Conservation (phyloP, 179 eudicot genomes). For the Vitellaria paradoxa region DNA sequence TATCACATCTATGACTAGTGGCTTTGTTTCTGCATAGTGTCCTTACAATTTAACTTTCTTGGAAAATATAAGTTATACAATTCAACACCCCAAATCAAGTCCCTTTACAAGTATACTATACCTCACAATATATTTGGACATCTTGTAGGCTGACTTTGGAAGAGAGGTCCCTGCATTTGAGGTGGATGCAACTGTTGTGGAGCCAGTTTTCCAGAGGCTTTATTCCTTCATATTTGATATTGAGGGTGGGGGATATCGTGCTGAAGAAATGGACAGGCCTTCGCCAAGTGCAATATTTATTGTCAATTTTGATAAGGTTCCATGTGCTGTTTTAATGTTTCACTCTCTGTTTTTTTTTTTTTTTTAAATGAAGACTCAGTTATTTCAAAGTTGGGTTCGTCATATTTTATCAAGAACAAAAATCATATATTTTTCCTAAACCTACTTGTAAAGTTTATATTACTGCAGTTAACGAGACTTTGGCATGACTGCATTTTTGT, state of each 20-base stretch:
- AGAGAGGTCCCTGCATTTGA: slow-evolving; percentile 95
- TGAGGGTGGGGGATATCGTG: slow-evolving; percentile 47
- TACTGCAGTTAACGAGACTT: not conserved
- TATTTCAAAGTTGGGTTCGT: not conserved
- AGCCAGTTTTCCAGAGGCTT: slow-evolving; percentile 80
- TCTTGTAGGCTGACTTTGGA: slow-evolving; percentile 78
- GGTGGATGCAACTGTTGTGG: slow-evolving; percentile 83
- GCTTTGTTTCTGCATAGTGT: not conserved
- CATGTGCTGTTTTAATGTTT: not conserved
- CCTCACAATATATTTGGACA: slow-evolving; percentile 8
- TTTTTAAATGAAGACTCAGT: not conserved
- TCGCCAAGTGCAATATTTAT: slow-evolving; percentile 83
- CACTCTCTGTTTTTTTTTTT: not conserved
- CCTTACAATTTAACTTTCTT: not conserved
- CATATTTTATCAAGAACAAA: not conserved
- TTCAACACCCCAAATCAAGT: too few relatives aligned
- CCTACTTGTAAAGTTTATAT: not conserved
- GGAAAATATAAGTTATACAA: not conserved
- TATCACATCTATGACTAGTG: not conserved
- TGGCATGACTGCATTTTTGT: not conserved
- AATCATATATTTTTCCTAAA: not conserved
- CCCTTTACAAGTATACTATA: too few relatives aligned
- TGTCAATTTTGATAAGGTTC: slow-evolving; percentile 94
- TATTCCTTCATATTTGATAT: slow-evolving; percentile 81
- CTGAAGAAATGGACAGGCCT: slow-evolving; percentile 67